These are phyloP conservation scores for Pseudocercospora fijiensis DNA, from an alignment of 2,329 filamentous ascomycete genomes.

Conservation along the genomic window DNA sequence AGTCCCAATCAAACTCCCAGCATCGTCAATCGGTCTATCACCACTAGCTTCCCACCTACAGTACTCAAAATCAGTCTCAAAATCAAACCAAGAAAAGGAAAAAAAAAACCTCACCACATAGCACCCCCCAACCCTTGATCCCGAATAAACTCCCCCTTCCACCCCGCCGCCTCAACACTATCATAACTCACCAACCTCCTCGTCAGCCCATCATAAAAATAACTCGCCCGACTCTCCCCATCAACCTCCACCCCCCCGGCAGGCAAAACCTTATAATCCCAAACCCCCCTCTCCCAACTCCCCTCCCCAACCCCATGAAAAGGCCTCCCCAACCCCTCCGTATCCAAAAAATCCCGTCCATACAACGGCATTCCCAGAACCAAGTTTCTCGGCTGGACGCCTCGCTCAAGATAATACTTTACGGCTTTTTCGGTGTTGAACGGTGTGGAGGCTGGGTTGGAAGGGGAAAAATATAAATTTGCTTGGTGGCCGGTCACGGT, in stretches of 20 bases:
- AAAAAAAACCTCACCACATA: slow-evolving; percentile 65
- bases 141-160: slow-evolving; percentile 71
- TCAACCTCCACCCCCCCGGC: slow-evolving; percentile 64
- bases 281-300: slow-evolving; percentile 79
- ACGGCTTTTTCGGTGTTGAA: slow-evolving; percentile 74
- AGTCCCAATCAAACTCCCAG: slow-evolving; percentile 58
- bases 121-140: slow-evolving; percentile 69
- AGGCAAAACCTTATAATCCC: slow-evolving; percentile 82
- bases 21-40: slow-evolving; percentile 59
- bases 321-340: slow-evolving; percentile 67
- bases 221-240: slow-evolving; percentile 68
- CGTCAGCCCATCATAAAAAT: slow-evolving; percentile 65
- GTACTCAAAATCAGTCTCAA: not conserved
- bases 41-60: slow-evolving; percentile 75
- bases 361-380: slow-evolving; percentile 91
- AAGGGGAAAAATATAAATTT: slow-evolving; percentile 64
- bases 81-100: too few relatives aligned
- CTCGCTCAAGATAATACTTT: slow-evolving; percentile 62
- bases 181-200: slow-evolving; percentile 74
- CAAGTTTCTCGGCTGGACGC: slow-evolving; percentile 67
- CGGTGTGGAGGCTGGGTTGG: slow-evolving; percentile 65
- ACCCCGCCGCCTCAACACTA: slow-evolving; percentile 62
- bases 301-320: slow-evolving; percentile 74
- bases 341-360: slow-evolving; percentile 77
- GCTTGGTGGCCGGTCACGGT: slow-evolving; percentile 69